Evolutionary conservation across 192 early-diverging fungal species (phyloP), one percentile per base, ranked within the genome.

Genomic region (Borealophlyctis nickersoniae): DNA sequence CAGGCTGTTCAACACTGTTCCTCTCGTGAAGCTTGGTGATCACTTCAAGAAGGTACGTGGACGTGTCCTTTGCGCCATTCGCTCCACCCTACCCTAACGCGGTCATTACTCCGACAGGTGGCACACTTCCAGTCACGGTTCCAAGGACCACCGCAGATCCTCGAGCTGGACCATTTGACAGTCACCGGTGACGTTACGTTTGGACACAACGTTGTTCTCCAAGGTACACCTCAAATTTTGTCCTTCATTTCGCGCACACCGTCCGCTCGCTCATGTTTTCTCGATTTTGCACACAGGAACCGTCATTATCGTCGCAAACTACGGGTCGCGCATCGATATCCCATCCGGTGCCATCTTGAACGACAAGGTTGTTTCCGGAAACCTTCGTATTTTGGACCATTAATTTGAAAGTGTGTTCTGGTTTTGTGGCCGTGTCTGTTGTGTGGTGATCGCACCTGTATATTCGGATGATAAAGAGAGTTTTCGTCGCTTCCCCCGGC

Each of bases 111-210:
- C n/a, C n/a, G 14, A 19, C 56, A 82, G 81, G 84, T 92, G 24
- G 74, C 84, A 49, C 87, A 93, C 77, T 99, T 95, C 70, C 76
- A 92, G 34, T 62, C 83, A 7, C 88, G 97, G 14, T 99, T 99
- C 84, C 88, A 93, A 77, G 87, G 82, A 35, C 90, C 90, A 39
- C 97, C 97, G 36, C 88, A 96, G 71, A 99, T 99, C 65, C 81
- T 99, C 0, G 94, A 97, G 67, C 82, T 99, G 14, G 97, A 99
- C 73, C 97, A 99, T 69, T 73, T 99, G 58, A 98, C 97, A 0
- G 97, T 99, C 3, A 97, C 95, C 3, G 97, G 97, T 27, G 95
- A 98, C 76, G 97, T 99, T 22, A 89, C 88, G n/a, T 99, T 99
- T 73, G 95, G 97, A 35, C 79, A 88, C 30, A 87, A 92, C 63